Percentiles rank a stretch among this genome's conserved stretches.
Conservation (phyloP, 768 basidiomycete genomes). For the Suillus sp. region DNA sequence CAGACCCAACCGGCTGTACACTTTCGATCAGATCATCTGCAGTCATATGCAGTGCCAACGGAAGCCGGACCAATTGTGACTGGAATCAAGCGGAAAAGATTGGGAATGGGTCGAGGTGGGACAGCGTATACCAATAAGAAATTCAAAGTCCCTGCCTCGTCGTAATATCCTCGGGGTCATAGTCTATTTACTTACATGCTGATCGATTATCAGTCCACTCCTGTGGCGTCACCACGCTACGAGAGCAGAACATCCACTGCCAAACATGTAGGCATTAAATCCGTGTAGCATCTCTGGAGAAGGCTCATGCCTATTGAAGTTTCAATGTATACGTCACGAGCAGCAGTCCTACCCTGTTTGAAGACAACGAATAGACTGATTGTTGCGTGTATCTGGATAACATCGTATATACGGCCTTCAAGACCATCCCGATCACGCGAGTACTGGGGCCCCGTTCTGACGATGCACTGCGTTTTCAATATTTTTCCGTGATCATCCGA, state of each 20-base stretch:
- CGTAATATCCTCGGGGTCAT: constrained; percentile 7
- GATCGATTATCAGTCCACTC: background rate
- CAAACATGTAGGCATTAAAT: background rate
- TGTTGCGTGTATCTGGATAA: background rate
- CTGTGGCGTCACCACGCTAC: background rate
- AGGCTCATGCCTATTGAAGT: background rate
- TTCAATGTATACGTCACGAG: background rate
- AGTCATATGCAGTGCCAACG: background rate
- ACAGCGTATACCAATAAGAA: constrained; percentile 67
- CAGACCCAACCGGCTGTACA: background rate
- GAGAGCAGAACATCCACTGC: background rate
- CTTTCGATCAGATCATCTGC: constrained; percentile 3
- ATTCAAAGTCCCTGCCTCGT: constrained; percentile 55
- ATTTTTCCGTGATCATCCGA: constrained; percentile 1
- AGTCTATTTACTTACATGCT: background rate
- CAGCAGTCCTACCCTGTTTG: background rate
- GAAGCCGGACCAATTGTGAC: background rate
- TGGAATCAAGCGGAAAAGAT: constrained; percentile 54
- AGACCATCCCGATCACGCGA: background rate
- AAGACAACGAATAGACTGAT: background rate
- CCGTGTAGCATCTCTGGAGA: background rate
- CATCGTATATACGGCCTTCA: background rate
- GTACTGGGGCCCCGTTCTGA: background rate
- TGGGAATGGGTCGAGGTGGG: constrained; percentile 60
- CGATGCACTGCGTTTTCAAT: background rate